Conservation (phyloP, 306 rosid genomes). For the Acacia crassicarpa region DNA sequence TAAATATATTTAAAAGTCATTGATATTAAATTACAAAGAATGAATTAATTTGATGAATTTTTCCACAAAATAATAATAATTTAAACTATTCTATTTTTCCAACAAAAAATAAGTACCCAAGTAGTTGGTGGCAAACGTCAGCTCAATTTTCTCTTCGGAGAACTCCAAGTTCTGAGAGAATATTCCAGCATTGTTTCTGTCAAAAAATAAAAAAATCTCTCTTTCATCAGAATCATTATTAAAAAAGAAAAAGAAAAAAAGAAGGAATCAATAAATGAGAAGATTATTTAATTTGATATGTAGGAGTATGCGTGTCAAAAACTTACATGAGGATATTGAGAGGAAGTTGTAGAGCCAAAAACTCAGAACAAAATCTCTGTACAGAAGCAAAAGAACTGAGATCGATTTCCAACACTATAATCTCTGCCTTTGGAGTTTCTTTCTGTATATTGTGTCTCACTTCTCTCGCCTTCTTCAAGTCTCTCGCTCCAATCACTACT, state of each 20-base stretch:
- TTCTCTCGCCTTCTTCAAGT: conserved; percentile 60
- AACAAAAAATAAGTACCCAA: conserved; percentile 50
- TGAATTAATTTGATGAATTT: background rate
- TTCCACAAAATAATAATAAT: background rate
- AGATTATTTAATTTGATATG: background rate
- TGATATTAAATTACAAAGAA: background rate
- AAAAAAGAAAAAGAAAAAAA: too few relatives aligned
- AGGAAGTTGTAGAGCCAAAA: conserved; percentile 71
- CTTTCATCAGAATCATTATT: background rate
- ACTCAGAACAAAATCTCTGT: conserved; percentile 70
- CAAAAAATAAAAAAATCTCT: background rate
- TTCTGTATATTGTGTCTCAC: conserved; percentile 58
- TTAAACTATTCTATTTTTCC: background rate
- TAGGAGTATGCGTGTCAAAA: background rate
- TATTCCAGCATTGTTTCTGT: conserved; percentile 93
- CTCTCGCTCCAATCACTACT: conserved; percentile 83
- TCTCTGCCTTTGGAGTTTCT: conserved; percentile 72
- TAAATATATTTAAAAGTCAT: background rate
- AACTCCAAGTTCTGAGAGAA: conserved; percentile 79
- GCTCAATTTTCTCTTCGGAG: conserved; percentile 88
- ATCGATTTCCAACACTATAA: conserved; percentile 73
- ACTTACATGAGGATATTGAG: conserved; percentile 87
- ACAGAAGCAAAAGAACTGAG: conserved; percentile 81
- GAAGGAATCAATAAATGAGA: background rate
- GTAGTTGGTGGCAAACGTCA: conserved; percentile 95